These are phyloP conservation scores for Leccinum boreale DNA, from an alignment of 768 basidiomycete species.

Conservation along the genomic window DNA sequence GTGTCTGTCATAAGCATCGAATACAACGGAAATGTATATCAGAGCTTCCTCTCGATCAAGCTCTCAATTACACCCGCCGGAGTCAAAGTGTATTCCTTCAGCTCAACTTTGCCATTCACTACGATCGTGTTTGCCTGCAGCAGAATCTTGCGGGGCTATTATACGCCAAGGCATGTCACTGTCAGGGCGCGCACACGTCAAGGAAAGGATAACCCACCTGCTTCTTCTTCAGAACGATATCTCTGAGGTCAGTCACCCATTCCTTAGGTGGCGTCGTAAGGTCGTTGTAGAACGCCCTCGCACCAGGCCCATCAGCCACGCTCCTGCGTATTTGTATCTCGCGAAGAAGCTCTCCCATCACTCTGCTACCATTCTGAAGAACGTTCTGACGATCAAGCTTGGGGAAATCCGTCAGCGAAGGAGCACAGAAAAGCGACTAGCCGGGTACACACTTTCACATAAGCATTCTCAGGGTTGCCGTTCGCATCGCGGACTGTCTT, in stretches of 20 bases:
- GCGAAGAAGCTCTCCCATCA: constrained; percentile 70
- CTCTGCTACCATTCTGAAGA: constrained; percentile 59
- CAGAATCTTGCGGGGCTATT: constrained; percentile 78
- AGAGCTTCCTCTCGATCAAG: constrained; percentile 70
- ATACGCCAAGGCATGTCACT: not conserved
- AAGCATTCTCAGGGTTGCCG: constrained; percentile 64
- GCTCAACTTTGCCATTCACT: constrained; percentile 59
- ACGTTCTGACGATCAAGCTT: constrained; percentile 74
- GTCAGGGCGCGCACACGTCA: not conserved
- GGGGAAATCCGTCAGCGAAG: not conserved
- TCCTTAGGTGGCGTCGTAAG: constrained; percentile 69
- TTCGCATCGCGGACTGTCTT: constrained; percentile 60
- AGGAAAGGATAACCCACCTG: constrained; percentile 43
- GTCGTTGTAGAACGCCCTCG: constrained; percentile 75
- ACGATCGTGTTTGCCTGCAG: constrained; percentile 80
- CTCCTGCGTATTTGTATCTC: constrained; percentile 84
- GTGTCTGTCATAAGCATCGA: not conserved
- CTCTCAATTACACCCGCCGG: constrained; percentile 74
- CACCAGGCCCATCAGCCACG: constrained; percentile 78
- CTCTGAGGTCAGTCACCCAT: constrained; percentile 74
- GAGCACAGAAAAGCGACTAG: not conserved
- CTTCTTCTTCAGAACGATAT: constrained; percentile 78
- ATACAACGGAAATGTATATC: constrained; percentile 3
- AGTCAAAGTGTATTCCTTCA: constrained; percentile 79
- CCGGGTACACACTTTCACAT: constrained; percentile 53